Base-by-base conservation (phyloP, 495 filamentous ascomycete species). In the Lentithecium fluviatile region DNA sequence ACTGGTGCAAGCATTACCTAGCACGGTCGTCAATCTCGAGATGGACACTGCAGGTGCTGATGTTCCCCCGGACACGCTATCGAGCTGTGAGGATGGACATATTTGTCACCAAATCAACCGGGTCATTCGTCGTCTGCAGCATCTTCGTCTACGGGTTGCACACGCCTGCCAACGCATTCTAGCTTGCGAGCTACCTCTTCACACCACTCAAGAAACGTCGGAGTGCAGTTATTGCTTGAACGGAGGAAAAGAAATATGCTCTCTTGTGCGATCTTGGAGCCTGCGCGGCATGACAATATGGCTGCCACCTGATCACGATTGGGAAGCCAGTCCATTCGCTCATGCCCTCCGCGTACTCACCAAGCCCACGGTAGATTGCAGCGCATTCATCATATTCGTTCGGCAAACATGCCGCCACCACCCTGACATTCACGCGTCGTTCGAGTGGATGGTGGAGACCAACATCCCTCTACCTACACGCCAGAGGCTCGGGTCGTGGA, bases 11-110 rank as follows among this genome's bases (percentile, higher is more conserved):
- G 40, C 26, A 15, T 48, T 60, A 7, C 57, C 57, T 4, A 8
- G 10, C 8, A 52, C 57, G 21, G 49, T 60, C 2, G 25, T 52
- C 40, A 60, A 53, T 47, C 57, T 60, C 17, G 57, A 60, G 25
- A 32, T 60, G 2, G 57, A 60, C 21, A 60, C 57, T 32, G 57
- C 48, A 8, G 57, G 47, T 17, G 19, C 20, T 11, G 57, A 52
- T 38, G 8, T 53, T 13, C 57, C 57, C 29, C 37, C 57, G 11
- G 45, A n/a, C 8, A 12, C 53, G 6, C n/a, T 52, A 8, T 26
- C 38, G 13, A 6, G 2, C 1, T 11, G 36, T 24, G 11, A 15
- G 20, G 20, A 13, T 1, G 23, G 19, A 6, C 57, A 60, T 46
- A 8, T 60, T 12, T 60, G 57, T 34, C 12, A 45, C 32, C 57